Conservation (phyloP, 106 monocot species). For the Platanthera guangdongensis region DNA sequence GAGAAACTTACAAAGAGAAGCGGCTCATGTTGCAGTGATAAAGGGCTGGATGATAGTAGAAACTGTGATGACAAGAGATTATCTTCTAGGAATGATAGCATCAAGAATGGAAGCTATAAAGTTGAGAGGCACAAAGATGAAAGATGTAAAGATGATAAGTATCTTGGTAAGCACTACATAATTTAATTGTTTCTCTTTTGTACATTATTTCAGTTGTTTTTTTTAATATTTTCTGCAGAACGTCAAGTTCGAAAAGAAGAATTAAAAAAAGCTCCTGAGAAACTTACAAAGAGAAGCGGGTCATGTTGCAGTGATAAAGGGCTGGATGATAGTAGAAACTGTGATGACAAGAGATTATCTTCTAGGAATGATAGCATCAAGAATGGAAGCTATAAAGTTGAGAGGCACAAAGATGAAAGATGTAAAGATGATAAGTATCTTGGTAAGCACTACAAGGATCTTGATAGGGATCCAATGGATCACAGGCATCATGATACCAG, state of each 20-base stretch:
- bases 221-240: not conserved
- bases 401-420: conserved; percentile 44
- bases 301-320: conserved; percentile 37
- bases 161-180: conserved; percentile 34
- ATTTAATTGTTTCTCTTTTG: not conserved
- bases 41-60: conserved; percentile 27
- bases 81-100: conserved; percentile 35
- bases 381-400: conserved; percentile 40
- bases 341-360: conserved; percentile 21
- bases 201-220: not conserved
- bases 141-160: conserved; percentile 27
- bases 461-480: conserved; percentile 29
- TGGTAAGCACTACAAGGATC: conserved; percentile 37
- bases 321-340: conserved; percentile 28
- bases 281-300: conserved; percentile 30
- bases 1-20: conserved; percentile 37
- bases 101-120: conserved; percentile 45
- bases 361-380: conserved; percentile 41
- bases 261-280: conserved; percentile 34
- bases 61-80: conserved; percentile 25
- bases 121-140: conserved; percentile 47
- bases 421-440: conserved; percentile 32
- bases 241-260: conserved; percentile 7
- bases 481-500: conserved; percentile 31
- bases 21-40: conserved; percentile 35